Evolutionary conservation across 2,329 filamentous ascomycete genomes (phyloP).

Genomic region (Rhynchosporium graminicola): DNA sequence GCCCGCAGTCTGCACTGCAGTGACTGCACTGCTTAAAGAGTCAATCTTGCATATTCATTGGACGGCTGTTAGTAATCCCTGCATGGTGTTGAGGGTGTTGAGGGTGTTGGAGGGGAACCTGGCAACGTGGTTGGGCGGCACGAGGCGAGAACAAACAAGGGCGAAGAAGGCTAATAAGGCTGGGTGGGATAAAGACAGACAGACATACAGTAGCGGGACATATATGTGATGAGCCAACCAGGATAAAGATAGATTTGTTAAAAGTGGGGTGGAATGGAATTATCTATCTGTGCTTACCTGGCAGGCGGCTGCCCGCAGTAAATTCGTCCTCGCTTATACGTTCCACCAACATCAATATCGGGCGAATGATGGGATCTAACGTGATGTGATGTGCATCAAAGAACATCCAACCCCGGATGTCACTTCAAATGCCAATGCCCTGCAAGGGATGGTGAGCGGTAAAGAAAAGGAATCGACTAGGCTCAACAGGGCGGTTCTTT

Average conservation of each 20-base stretch:
- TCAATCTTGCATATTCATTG: conserved; percentile 23
- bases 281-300: conserved; percentile 5
- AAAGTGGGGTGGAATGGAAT: neutral
- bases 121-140: conserved; percentile 32
- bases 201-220: too few relatives aligned
- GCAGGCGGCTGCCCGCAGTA: conserved; percentile 13
- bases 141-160: conserved; percentile 8
- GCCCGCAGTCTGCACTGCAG: conserved; percentile 22
- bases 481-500: neutral
- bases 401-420: conserved; percentile 16
- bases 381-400: conserved; percentile 23
- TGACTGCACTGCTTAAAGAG: conserved; percentile 21
- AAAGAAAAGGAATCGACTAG: conserved; percentile 14
- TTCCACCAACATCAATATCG: conserved; percentile 5
- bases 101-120: conserved; percentile 25
- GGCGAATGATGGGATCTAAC: conserved; percentile 10
- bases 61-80: conserved; percentile 18
- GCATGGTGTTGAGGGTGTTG: conserved; percentile 14
- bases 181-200: neutral
- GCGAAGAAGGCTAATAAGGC: neutral
- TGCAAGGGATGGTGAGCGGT: conserved; percentile 15
- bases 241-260: too few relatives aligned
- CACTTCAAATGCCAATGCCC: too few relatives aligned
- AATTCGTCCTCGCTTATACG: conserved; percentile 14
- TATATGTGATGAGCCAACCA: too few relatives aligned